These are phyloP conservation scores for Talinum fruticosum DNA, from an alignment of 148 eudicot species.

Conservation along the genomic window DNA sequence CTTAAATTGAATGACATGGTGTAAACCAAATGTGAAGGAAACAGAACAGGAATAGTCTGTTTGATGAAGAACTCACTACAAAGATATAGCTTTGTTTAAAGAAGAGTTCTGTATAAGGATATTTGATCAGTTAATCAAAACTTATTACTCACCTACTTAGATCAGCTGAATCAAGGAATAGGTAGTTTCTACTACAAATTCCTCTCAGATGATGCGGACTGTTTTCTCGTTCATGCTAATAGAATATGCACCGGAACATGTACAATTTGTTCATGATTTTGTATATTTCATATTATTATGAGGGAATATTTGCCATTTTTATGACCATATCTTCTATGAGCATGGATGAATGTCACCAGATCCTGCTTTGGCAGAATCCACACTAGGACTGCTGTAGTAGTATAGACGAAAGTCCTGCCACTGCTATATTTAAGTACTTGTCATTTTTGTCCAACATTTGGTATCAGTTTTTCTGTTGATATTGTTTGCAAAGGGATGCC, in stretches of 20 bases:
- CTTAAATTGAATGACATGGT: neutral
- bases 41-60: too few relatives aligned
- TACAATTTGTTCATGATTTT: neutral
- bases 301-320: neutral
- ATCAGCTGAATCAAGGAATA: neutral
- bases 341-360: neutral
- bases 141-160: neutral
- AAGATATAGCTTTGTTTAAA: neutral
- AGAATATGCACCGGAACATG: neutral
- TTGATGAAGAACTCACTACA: too few relatives aligned
- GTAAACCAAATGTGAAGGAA: neutral
- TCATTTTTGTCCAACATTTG: neutral
- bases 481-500: neutral
- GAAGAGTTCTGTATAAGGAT: neutral
- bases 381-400: neutral
- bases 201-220: neutral
- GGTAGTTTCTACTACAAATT: neutral
- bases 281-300: neutral
- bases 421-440: neutral
- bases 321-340: neutral
- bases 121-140: neutral
- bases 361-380: neutral
- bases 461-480: neutral
- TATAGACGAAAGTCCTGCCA: neutral
- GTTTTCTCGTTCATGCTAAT: constrained; percentile 2